Conservation (phyloP, 352 stramenopile species). For the Phytophthora fragariae region DNA sequence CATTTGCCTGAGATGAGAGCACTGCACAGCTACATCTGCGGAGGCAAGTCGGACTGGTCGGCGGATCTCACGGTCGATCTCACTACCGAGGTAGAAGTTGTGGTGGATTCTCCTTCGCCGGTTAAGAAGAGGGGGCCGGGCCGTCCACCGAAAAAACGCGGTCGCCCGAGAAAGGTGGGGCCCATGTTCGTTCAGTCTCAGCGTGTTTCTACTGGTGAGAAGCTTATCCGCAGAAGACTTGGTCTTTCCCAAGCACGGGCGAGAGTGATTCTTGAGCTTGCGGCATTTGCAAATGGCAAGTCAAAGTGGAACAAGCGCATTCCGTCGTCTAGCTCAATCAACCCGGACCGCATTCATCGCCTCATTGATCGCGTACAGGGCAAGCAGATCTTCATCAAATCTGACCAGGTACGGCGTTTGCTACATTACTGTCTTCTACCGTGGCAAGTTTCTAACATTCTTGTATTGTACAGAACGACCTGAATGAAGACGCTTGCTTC, state of each 20-base stretch:
- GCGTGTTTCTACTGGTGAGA: conserved; percentile 19
- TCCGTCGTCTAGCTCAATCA: conserved; percentile 49
- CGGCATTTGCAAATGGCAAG: conserved; percentile 65
- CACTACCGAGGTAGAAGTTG: background rate
- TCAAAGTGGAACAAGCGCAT: conserved; percentile 81
- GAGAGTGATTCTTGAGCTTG: conserved; percentile 57
- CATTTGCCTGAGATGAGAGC: conserved; percentile 62
- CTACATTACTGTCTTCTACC: background rate
- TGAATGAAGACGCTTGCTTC: conserved; percentile 85
- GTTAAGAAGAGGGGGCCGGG: conserved; percentile 30
- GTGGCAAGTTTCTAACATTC: conserved; percentile 10
- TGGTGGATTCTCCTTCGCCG: background rate
- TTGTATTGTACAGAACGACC: conserved; percentile 59
- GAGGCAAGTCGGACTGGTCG: conserved; percentile 68
- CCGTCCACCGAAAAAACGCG: conserved; percentile 31
- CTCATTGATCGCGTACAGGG: conserved; percentile 77
- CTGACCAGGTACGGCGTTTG: conserved; percentile 55
- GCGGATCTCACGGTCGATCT: conserved; percentile 38
- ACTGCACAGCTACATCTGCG: conserved; percentile 72
- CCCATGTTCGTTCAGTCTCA: conserved; percentile 14
- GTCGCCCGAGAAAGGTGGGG: conserved; percentile 25
- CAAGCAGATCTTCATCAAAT: conserved; percentile 64
- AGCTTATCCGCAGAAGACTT: conserved; percentile 52
- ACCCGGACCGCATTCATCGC: conserved; percentile 70
- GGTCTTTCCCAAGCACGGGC: conserved; percentile 64